Base-by-base conservation (phyloP, 129 eudicot species). In the Silybum marianum region DNA sequence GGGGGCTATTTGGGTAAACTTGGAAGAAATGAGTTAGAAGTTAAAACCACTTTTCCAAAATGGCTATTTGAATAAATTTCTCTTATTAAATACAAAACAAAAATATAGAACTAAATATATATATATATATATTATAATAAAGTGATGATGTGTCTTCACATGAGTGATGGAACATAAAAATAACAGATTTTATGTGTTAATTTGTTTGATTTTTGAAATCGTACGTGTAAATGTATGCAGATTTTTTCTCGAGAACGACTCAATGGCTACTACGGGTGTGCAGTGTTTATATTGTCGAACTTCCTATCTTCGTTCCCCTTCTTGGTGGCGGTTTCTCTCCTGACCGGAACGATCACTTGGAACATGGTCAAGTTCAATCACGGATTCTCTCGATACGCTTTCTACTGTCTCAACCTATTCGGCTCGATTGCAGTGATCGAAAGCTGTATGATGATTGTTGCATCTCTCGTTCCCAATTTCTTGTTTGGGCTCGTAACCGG, bases 401-500 rank as follows among this genome's bases (percentile, higher is more conserved):
- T 80, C 80, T 91, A 83, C 38, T 88, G 92, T 62, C 91, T 91
- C 77, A 89, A 89, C 66, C 83, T 91, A 18, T 91, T 93, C 36
- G 91, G 90, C 42, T 80, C 85, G 69, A 91, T 93, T 24, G 87
- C 94, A 7, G 89, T 89, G 72, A 91, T 93, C 9, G 98, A 93
- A 81, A 91, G 97, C 73, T 90, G 93, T 86, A 91, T 93, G 98
- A 93, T 93, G 98, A 88, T 91, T 60, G 91, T 93, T 54, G 94
- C 98, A 46, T 65, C 97, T 46, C 79, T 93, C 10, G 98, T 93
- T 71, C 94, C 98, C 16, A 89, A 93, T 85, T 91, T 88, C 88
- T 71, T 91, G 78, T 86, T 90, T 89, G 97, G 94, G 54, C 88
- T 91, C 62, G 88, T 93, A 22, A 78, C 90, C 0, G 97, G 97